Evolutionary conservation across 2,329 filamentous ascomycete genomes (phyloP), one percentile per base, ranked within the genome.

Genomic region (Xylaria multiplex): DNA sequence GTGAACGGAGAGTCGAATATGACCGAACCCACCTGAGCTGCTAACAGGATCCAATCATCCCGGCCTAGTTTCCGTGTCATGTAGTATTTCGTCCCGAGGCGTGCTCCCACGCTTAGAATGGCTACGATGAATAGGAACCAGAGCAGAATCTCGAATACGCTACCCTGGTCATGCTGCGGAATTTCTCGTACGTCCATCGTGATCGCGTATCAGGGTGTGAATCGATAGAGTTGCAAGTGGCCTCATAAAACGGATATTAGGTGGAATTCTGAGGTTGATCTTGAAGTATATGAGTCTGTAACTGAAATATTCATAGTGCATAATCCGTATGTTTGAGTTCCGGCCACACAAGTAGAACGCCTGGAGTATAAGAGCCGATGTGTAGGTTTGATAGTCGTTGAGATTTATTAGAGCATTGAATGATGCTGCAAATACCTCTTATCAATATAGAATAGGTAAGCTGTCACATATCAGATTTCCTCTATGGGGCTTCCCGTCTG

Each of bases 11-110:
- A 6, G 13, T 19, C 43, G 24, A 8, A 6, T 55, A 53, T 24
- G 45, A 14, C 43, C 9, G n/a, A 53, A 64, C 71, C 13, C 48
- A 73, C 70, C 66, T 66, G 62, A 45, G 71, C 71, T 30, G 67
- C 43, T 55, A 73, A 11, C 42, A 73, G 65, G 32, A 74, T 56
- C 69, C 63, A 62, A 43, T 74, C 72, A 62, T 73, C 71, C 64
- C 46, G 56, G n/a, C 22, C 35, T 13, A 72, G 56, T 45, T 59
- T 70, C 53, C 67, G 57, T 32, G 65, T 61, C 62, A 71, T 70
- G 24, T 60, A 67, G 42, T 64, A 70, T 58, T 71, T 72, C 2
- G 68, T 72, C 24, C 68, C 70, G 1, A 71, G 45, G 2, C 67
- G 65, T 61, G 67, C 62, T 22, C 59, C 37, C 22, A 67, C 58